These are phyloP conservation scores for Globisporangium takayamanum DNA, from an alignment of 352 stramenopile species.

Conservation along the genomic window DNA sequence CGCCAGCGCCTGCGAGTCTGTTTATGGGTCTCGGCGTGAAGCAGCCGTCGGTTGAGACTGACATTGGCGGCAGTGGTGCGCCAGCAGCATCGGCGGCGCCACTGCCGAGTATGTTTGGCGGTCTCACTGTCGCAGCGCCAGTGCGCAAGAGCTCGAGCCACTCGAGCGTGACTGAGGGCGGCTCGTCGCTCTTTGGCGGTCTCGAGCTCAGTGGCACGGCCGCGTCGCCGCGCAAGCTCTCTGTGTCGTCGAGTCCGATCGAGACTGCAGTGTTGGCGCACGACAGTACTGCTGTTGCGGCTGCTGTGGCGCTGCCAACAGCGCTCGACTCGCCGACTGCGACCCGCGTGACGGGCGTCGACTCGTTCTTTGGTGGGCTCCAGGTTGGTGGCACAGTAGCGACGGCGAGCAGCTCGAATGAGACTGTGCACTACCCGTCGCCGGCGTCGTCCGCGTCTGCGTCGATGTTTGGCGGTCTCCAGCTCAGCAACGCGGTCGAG, in stretches of 20 bases:
- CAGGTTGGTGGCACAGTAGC: constrained; percentile 1
- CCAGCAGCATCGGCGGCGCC: neutral
- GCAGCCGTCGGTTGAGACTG: constrained; percentile 7
- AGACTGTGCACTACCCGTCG: neutral
- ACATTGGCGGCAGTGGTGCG: neutral
- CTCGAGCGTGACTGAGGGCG: neutral
- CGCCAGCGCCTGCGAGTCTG: constrained; percentile 15
- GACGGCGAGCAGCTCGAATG: neutral
- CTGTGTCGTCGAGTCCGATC: neutral
- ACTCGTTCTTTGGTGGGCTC: constrained; percentile 38
- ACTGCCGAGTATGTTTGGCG: constrained; percentile 14
- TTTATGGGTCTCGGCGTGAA: constrained; percentile 27
- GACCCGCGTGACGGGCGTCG: neutral
- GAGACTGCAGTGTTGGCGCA: neutral
- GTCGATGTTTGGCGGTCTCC: constrained; percentile 36
- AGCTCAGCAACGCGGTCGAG: constrained; percentile 21
- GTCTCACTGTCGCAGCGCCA: constrained; percentile 11
- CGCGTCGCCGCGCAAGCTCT: neutral
- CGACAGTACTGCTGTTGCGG: neutral
- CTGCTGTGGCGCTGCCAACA: neutral
- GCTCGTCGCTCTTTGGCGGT: constrained; percentile 33
- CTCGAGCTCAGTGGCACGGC: constrained; percentile 6
- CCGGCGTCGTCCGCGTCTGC: neutral
- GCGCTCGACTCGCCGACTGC: neutral
- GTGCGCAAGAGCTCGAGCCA: constrained; percentile 6